Conservation (phyloP, 2,329 filamentous ascomycete genomes). For the Orbilia brochopaga region DNA sequence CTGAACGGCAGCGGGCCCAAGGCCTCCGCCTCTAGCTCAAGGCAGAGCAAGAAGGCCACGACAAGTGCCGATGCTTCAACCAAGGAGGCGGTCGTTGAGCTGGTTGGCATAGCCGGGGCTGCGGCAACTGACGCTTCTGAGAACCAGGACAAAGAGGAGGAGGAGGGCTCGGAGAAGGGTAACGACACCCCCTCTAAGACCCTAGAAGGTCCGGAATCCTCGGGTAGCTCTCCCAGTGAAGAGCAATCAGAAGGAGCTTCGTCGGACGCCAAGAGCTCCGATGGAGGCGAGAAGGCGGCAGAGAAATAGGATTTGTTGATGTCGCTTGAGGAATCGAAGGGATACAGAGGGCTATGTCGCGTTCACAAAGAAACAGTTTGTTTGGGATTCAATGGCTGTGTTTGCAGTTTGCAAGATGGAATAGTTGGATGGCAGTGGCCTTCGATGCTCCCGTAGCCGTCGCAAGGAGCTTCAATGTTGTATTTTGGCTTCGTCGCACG, state of each 20-base stretch:
- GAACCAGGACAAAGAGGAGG: too few relatives aligned
- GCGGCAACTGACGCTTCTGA: background rate
- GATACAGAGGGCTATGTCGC: background rate
- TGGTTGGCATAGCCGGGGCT: background rate
- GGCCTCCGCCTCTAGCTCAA: background rate
- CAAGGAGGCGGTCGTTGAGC: background rate
- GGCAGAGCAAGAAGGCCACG: background rate
- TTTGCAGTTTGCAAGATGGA: background rate
- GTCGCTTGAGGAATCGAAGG: background rate
- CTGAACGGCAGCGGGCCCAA: conserved; percentile 4
- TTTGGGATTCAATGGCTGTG: background rate
- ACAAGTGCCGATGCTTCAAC: background rate
- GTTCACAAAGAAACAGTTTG: background rate
- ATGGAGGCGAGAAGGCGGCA: background rate
- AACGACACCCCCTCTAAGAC: background rate
- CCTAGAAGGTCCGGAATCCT: background rate
- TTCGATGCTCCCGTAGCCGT: too few relatives aligned
- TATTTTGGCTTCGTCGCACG: background rate
- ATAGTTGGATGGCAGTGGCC: too few relatives aligned
- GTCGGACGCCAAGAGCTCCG: background rate
- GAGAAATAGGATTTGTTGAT: background rate
- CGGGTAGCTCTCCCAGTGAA: background rate
- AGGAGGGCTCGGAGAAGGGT: too few relatives aligned
- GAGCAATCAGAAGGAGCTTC: background rate
- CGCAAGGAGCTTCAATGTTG: too few relatives aligned